phyloP scores from a whole-genome alignment of 1,284 basidiomycete genomes.

The Naganishia liquefaciens region DNA sequence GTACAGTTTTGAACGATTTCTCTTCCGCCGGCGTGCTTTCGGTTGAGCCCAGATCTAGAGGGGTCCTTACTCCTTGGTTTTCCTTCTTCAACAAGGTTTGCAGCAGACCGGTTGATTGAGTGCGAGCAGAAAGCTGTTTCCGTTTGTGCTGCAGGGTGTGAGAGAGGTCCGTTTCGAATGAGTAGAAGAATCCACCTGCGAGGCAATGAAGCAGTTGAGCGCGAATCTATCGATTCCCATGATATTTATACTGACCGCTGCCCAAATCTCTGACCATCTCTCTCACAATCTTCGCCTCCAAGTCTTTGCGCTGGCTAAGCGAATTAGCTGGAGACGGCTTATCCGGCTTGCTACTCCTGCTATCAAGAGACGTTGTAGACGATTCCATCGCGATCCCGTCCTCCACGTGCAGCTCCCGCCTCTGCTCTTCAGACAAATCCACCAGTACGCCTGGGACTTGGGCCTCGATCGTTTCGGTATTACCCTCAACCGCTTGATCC shows the following conservation, averaged over 20 bases:
- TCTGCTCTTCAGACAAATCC: slow-evolving; percentile 9
- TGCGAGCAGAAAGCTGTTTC: slow-evolving; percentile 40
- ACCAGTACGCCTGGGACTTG: slow-evolving; percentile 17
- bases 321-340: not conserved
- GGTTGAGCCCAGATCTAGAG: slow-evolving; percentile 17
- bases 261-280: slow-evolving; percentile 50
- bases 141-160: slow-evolving; percentile 57
- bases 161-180: slow-evolving; percentile 58
- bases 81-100: slow-evolving; percentile 31
- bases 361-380: slow-evolving; percentile 1
- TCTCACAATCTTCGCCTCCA: slow-evolving; percentile 53
- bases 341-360: slow-evolving; percentile 12
- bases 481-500: not conserved
- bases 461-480: slow-evolving; percentile 7
- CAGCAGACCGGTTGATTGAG: slow-evolving; percentile 29
- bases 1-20: not conserved
- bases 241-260: slow-evolving; percentile 21
- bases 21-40: slow-evolving; percentile 14
- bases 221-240: not conserved
- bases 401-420: slow-evolving; percentile 17
- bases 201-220: slow-evolving; percentile 17
- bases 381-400: slow-evolving; percentile 24
- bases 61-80: slow-evolving; percentile 6
- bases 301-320: slow-evolving; percentile 43
- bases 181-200: slow-evolving; percentile 55